These are phyloP conservation scores for Fraxinus xanthoxyloides DNA, from an alignment of 305 asterid genomes.

Conservation along the genomic window DNA sequence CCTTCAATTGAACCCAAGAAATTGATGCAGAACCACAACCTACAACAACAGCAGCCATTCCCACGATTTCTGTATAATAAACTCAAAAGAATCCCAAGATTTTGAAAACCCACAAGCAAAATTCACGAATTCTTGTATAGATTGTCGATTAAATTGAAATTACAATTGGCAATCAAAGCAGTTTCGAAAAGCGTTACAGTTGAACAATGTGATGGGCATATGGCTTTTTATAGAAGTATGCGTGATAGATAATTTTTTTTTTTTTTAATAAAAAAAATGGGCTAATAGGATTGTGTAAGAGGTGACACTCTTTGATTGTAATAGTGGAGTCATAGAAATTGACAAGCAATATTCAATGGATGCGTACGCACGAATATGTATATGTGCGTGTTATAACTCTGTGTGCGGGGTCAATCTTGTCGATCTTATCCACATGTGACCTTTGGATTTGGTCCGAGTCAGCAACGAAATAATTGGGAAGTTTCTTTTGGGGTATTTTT, in stretches of 20 bases:
- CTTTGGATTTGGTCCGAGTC: slow-evolving; percentile 20
- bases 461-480: neutral
- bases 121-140: neutral
- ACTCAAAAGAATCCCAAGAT: neutral
- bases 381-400: neutral
- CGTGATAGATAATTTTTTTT: neutral
- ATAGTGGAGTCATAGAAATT: slow-evolving; percentile 13
- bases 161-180: neutral
- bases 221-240: neutral
- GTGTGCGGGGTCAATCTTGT: neutral
- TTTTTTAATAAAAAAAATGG: neutral
- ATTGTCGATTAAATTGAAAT: slow-evolving; percentile 12
- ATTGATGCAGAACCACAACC: slow-evolving; percentile 47
- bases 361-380: neutral
- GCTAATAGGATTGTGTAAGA: neutral
- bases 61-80: neutral
- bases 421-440: slow-evolving; percentile 31
- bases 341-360: neutral
- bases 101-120: slow-evolving; percentile 19
- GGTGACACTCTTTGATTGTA: slow-evolving; percentile 12
- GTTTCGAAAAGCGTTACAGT: slow-evolving; percentile 13
- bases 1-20: slow-evolving; percentile 43
- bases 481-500: neutral
- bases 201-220: neutral
- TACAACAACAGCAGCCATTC: slow-evolving; percentile 52